Evolutionary conservation across 176 grass and related monocot genomes (phyloP).

Genomic region (Musa schizocarpa): DNA sequence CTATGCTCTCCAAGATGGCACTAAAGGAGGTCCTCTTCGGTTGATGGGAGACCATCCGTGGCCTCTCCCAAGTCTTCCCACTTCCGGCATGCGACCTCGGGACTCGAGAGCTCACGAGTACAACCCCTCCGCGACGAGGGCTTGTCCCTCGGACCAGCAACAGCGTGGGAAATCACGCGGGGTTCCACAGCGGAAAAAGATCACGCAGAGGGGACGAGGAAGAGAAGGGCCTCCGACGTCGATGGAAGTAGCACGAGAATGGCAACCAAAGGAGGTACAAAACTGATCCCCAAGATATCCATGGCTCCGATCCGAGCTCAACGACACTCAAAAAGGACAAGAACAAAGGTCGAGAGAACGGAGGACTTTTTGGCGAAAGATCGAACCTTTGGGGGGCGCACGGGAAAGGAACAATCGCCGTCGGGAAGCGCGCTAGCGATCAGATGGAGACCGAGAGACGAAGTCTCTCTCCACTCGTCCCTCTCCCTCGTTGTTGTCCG

Average conservation of each 20-base stretch:
- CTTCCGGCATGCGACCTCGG: constrained; percentile 2
- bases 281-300: neutral
- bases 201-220: neutral
- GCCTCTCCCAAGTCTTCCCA: neutral
- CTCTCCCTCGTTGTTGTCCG: neutral
- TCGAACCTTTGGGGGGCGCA: neutral
- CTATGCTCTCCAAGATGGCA: neutral
- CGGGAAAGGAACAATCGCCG: neutral
- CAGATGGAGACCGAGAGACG: neutral
- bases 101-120: constrained; percentile 3
- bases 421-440: neutral
- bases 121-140: neutral
- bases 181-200: neutral
- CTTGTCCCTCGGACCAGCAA: constrained; percentile 1
- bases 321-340: neutral
- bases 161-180: neutral
- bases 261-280: neutral
- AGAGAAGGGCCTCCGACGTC: neutral
- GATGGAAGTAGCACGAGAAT: constrained; percentile 6
- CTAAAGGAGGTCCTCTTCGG: neutral
- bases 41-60: neutral
- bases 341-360: neutral
- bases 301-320: neutral
- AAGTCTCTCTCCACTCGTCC: neutral
- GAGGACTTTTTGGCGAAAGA: neutral